Evolutionary conservation across 768 basidiomycete genomes (phyloP), one percentile per base, ranked within the genome.

Genomic region (Candolleomyces efflorescens): DNA sequence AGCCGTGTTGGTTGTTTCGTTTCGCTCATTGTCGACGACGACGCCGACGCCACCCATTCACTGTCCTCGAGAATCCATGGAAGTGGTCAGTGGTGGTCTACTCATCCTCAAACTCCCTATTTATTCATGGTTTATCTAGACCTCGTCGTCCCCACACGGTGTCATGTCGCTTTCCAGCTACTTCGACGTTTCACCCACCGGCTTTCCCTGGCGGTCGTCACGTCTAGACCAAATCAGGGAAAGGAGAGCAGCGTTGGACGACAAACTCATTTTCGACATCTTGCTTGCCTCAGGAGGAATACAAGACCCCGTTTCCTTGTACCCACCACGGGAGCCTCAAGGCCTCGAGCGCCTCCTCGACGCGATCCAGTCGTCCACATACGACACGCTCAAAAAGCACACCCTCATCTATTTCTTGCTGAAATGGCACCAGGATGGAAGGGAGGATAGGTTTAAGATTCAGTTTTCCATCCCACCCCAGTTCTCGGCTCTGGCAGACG

Each of bases 321-420:
- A 86, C 66, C 92, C 92, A 17, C 92, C 92, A 1, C 67, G 69
- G 20, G 82, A 85, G 69, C 71, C 75, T 43, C 70, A 72, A 10
- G 69, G 77, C 1, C 79, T 94, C n/a, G 67, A 76, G 48, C 74
- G 72, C 11, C 75, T 93, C 3, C 71, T 93, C 50, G 74, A 78
- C 22, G 82, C 82, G 17, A 88, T 93, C 60, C 77, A 80, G 44
- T 61, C 71, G 24, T 88, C 84, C 0, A 67, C 71, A 3, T 94
- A 90, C 60, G 92, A 94, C 69, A 67, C 73, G 32, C 77, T 93
- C 55, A 93, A 93, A 78, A 85, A 85, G 69, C 86, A 92, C 59
- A 90, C 88, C 61, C 73, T 94, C 45, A 73, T 91, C 1, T 94
- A 91, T 71, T 92, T 85, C 66, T 72, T 94, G 60, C 76, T 94